Evolutionary conservation across 1,284 basidiomycete genomes (phyloP), one percentile per base, ranked within the genome.

Genomic region (Ganoderma lingzhi): DNA sequence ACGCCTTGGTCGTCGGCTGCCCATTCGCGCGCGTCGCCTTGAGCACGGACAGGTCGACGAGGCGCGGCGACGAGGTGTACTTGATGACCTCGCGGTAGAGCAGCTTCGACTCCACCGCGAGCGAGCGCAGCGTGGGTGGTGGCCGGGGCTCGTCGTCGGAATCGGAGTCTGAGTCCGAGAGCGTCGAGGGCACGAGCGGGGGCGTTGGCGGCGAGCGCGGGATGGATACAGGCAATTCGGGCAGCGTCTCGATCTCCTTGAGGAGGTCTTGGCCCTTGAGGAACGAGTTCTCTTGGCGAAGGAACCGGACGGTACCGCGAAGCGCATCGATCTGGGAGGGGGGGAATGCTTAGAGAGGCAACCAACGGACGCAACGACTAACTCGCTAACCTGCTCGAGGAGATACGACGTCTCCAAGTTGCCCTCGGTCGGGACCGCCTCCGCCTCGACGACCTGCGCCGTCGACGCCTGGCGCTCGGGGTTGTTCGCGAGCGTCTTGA

Each of bases 231-330:
- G 86, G 82, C 12, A 97, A 85, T 0, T 84, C 82, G 12, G 92
- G 93, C 0, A 99, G 84, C 3, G 88, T 80, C 71, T 93, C 87
- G 67, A 99, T 90, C 75, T 96, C 93, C 67, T 88, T 87, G 72
- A 97, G 88, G 0, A 98, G 85, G 76, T 96, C 95, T 78, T 94
- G 92, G 2, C 95, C 93, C 78, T 95, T 97, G 79, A 99, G 89
- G 78, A 94, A 94, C 1, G 94, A 89, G 80, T 99, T 99, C 80
- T 99, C 97, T 45, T 87, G 90, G 23, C 96, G 90, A 37, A 99
- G 84, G 87, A 94, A 97, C 37, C 94, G 90, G 35, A 99, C 89
- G 0, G 96, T 96, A 2, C 92, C 91, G 56, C 95, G 92, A 23
- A 99, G 87, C n/a, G 93, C 93, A 64, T 97, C 95, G 75, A 99